These are phyloP conservation scores for Rutidosis leptorrhynchoides DNA, from an alignment of 129 eudicot genomes.

Conservation along the genomic window DNA sequence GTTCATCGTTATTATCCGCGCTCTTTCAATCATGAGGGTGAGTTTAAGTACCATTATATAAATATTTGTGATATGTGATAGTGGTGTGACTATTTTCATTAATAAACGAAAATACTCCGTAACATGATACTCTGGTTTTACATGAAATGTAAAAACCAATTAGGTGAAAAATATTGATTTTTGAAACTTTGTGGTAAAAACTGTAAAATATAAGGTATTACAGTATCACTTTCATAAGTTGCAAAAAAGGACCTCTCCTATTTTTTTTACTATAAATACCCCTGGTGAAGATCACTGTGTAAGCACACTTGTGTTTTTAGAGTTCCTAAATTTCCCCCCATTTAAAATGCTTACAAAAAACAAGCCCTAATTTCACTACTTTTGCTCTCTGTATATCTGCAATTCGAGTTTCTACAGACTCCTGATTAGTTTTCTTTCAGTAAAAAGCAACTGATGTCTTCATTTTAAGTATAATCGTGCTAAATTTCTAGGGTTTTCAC, in stretches of 20 bases:
- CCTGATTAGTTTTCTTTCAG: constrained; percentile 10
- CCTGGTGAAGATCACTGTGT: background rate
- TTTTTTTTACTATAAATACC: constrained; percentile 19
- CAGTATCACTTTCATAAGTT: background rate
- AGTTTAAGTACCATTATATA: no score
- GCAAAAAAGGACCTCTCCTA: constrained; percentile 8
- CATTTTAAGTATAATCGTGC: constrained; percentile 10
- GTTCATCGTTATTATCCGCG: no score
- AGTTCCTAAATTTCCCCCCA: constrained; percentile 23
- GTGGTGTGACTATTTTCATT: no score
- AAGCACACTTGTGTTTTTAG: constrained; percentile 23
- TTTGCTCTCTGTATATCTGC: constrained; percentile 2
- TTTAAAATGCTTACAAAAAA: constrained; percentile 5
- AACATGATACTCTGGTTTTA: no score
- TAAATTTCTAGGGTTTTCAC: constrained; percentile 4
- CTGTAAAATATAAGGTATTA: background rate
- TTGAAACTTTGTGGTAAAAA: background rate
- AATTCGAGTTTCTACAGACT: constrained; percentile 3
- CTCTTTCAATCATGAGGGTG: no score
- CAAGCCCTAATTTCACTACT: constrained; percentile 30
- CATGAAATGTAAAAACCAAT: background rate
- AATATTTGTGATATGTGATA: no score
- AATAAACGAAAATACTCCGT: no score
- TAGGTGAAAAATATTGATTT: background rate
- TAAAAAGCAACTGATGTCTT: constrained; percentile 3